Percentiles rank a stretch among this genome's conserved stretches.
These are phyloP conservation scores for Choiromyces venosus DNA, from an alignment of 495 filamentous ascomycete species.

Conservation along the genomic window DNA sequence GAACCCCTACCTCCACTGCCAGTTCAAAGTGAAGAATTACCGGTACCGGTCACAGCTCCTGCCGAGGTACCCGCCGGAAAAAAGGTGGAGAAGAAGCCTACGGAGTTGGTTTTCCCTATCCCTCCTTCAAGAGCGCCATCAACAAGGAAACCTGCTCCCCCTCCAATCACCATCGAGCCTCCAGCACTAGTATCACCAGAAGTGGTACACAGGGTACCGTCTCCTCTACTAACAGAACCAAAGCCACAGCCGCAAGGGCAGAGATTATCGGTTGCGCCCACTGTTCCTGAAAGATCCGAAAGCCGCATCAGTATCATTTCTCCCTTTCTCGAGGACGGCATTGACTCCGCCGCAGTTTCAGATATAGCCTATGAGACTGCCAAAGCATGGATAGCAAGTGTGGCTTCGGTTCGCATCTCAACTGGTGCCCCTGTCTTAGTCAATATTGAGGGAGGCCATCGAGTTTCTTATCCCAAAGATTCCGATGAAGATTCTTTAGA, in stretches of 20 bases:
- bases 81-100: conserved; percentile 6
- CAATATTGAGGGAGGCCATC: neutral
- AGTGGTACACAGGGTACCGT: conserved; percentile 9
- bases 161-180: conserved; percentile 19
- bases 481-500: conserved; percentile 2
- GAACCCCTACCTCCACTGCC: conserved; percentile 7
- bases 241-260: neutral
- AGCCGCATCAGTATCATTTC: conserved; percentile 9
- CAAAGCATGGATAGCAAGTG: conserved; percentile 34
- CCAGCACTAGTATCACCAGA: conserved; percentile 14
- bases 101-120: conserved; percentile 24
- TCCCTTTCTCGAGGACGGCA: neutral
- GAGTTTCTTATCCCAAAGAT: neutral
- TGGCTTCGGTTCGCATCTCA: conserved; percentile 13
- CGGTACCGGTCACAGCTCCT: neutral
- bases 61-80: neutral
- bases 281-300: conserved; percentile 13
- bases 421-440: conserved; percentile 10
- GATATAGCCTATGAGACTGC: conserved; percentile 25
- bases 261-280: neutral
- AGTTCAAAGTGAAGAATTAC: neutral
- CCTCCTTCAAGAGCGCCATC: conserved; percentile 12
- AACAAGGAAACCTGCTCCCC: conserved; percentile 18
- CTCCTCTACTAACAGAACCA: neutral
- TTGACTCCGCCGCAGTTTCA: neutral